Evolutionary conservation across 257 asterid species (phyloP).

Genomic region (Nicotiana obtusifolia): DNA sequence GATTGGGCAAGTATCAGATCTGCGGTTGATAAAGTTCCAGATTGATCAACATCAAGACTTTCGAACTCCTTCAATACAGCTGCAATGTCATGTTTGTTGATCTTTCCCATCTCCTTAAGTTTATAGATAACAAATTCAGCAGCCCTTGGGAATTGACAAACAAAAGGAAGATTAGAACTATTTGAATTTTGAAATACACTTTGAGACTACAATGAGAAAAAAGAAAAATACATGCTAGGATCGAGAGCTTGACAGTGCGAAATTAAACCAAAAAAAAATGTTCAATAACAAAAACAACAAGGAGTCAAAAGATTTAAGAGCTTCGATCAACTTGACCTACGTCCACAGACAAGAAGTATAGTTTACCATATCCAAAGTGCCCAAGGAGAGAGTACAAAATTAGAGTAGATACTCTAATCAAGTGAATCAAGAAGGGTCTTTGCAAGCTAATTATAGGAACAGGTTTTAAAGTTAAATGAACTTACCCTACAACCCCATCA

Average conservation of each 20-base stretch:
- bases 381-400: not conserved
- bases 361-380: not conserved
- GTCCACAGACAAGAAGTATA: not conserved
- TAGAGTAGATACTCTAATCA: not conserved
- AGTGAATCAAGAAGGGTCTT: not conserved
- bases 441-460: not conserved
- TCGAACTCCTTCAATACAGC: slow-evolving; percentile 62
- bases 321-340: not conserved
- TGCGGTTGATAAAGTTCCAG: slow-evolving; percentile 64
- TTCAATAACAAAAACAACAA: not conserved
- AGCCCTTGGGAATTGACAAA: slow-evolving; percentile 35
- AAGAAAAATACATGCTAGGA: not conserved
- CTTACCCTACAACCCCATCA: slow-evolving; percentile 70
- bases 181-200: not conserved
- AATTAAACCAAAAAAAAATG: not conserved
- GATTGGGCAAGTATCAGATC: slow-evolving; percentile 68
- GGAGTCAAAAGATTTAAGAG: not conserved
- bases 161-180: slow-evolving; percentile 7
- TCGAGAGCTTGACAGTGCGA: not conserved
- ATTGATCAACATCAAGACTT: slow-evolving; percentile 76
- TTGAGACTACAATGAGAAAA: not conserved
- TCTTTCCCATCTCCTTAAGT: slow-evolving; percentile 95
- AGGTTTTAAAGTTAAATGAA: not conserved
- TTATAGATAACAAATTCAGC: slow-evolving; percentile 72
- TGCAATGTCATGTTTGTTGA: slow-evolving; percentile 59